Base-by-base conservation (phyloP, 148 eudicot genomes). In the Chenopodium quinoa region DNA sequence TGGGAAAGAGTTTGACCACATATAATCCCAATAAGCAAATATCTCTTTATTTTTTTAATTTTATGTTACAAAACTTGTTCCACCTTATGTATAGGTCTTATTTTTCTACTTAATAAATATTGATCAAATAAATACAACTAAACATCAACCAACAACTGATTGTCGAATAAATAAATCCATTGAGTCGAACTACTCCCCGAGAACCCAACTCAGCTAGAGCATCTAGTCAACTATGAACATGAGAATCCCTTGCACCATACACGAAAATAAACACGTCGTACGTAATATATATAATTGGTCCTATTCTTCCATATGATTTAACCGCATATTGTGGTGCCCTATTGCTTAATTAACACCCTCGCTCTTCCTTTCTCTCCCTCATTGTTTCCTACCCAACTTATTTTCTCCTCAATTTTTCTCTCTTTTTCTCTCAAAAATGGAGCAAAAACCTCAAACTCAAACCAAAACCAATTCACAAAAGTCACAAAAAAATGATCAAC, bases 401-500 rank as follows among this genome's bases (percentile, higher is more conserved):
- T 2, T 71, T 40, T 34, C 13, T 19, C 48, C 11, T n/a, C 46
- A 16, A 2, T 3, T 56, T 29, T 8, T 29, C 3, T 66, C 34
- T 66, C 17, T 23, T 66, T 14, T 66, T 34, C 23, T 67, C 71
- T 27, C 4, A 67, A 64, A 27, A 54, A 78, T 83, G 85, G 80
- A 65, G 67, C 68, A 82, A 22, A 76, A 62, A 56, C 62, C 56
- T 14, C 83, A 47, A 77, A n/a, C 65, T 14, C 77, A 71, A 69
- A 32, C 23, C 23, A 23, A 23, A 23, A 23, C 23, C 23, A 23
- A 23, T 23, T 23, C 23, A 23, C 23, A 23, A 23, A 23, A 23
- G 23, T 32, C n/a, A 77, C 66, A 78, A 79, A 83, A 71, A 81
- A 70, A 37, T 56, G 10, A 64, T 16, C 60, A 79, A n/a, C 31